These are phyloP conservation scores for Fusarium avenaceum DNA, from an alignment of 2,329 filamentous ascomycete species.

Conservation along the genomic window DNA sequence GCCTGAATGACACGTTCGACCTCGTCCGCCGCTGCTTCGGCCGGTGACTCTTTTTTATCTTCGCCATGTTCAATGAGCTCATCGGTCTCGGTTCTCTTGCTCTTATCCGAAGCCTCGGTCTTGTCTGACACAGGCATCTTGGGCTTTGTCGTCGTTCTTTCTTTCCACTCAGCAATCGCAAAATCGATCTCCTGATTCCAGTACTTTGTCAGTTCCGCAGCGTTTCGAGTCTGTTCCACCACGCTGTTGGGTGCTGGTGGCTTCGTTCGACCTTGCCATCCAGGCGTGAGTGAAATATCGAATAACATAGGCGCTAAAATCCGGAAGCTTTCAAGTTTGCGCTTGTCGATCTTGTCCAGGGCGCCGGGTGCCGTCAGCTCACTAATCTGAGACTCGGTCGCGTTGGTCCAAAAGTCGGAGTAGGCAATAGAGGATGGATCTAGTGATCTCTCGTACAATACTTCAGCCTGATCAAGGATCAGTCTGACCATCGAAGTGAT, in stretches of 20 bases:
- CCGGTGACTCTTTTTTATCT: conserved; percentile 9
- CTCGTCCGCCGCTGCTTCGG: conserved; percentile 26
- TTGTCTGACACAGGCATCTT: conserved; percentile 46
- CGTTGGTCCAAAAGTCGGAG: conserved; percentile 58
- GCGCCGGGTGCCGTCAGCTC: conserved; percentile 46
- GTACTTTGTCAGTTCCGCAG: conserved; percentile 61
- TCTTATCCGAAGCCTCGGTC: conserved; percentile 23
- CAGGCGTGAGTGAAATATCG: conserved; percentile 67
- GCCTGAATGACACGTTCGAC: conserved; percentile 48
- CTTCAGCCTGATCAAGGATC: conserved; percentile 62
- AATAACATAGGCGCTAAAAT: conserved; percentile 66
- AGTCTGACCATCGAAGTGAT: conserved; percentile 56
- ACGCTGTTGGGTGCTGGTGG: conserved; percentile 62
- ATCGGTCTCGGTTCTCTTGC: conserved; percentile 24
- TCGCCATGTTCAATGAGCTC: conserved; percentile 24
- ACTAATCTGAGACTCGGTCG: conserved; percentile 46
- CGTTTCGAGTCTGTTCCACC: conserved; percentile 68
- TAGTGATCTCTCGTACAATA: conserved; percentile 61
- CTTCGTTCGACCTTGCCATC: conserved; percentile 62
- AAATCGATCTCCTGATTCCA: conserved; percentile 65
- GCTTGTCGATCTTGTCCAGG: conserved; percentile 45
- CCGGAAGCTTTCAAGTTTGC: conserved; percentile 60
- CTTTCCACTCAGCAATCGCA: conserved; percentile 60
- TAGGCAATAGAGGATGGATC: conserved; percentile 60
- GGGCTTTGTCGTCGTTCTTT: conserved; percentile 59